Conservation (phyloP, 176 grass and related monocot genomes). For the Cocos nucifera region DNA sequence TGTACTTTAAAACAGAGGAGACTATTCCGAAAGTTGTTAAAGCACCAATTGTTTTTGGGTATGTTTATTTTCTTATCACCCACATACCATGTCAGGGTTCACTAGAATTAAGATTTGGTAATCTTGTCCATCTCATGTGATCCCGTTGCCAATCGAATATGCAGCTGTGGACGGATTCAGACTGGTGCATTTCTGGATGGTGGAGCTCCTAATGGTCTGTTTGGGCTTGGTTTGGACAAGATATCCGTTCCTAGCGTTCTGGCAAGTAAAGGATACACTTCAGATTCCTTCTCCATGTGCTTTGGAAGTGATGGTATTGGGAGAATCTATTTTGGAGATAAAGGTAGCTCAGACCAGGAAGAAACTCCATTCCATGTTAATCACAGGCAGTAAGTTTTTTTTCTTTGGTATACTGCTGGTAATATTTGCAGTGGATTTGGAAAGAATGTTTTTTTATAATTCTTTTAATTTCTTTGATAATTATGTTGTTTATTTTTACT, state of each 20-base stretch:
- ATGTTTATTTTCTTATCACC: slow-evolving; percentile 11
- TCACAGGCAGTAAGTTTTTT: slow-evolving; percentile 36
- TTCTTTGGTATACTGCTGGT: too few species aligned
- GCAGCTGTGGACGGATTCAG: slow-evolving; percentile 77
- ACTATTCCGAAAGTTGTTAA: slow-evolving; percentile 29
- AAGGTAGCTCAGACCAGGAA: slow-evolving; percentile 60
- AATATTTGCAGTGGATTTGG: too few species aligned
- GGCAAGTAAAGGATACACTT: slow-evolving; percentile 47
- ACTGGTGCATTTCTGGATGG: slow-evolving; percentile 64
- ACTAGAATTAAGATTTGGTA: too few species aligned
- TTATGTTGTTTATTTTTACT: not conserved
- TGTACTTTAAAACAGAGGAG: slow-evolving; percentile 54
- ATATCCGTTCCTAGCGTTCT: slow-evolving; percentile 72
- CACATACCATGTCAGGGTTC: too few species aligned
- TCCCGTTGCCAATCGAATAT: slow-evolving; percentile 7
- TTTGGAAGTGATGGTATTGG: slow-evolving; percentile 53
- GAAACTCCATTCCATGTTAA: slow-evolving; percentile 67
- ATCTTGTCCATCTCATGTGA: too few species aligned
- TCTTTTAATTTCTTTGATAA: not conserved
- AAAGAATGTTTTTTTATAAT: not conserved
- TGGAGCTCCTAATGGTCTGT: slow-evolving; percentile 69
- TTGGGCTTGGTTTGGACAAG: slow-evolving; percentile 75
- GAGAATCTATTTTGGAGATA: slow-evolving; percentile 93
- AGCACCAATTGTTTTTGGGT: slow-evolving; percentile 77
- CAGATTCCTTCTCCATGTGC: slow-evolving; percentile 95